A percentile compares a stretch with the other conserved stretches of the same genome.
phyloP scores from a whole-genome alignment of 768 basidiomycete genomes.

The Royoungia palumana region DNA sequence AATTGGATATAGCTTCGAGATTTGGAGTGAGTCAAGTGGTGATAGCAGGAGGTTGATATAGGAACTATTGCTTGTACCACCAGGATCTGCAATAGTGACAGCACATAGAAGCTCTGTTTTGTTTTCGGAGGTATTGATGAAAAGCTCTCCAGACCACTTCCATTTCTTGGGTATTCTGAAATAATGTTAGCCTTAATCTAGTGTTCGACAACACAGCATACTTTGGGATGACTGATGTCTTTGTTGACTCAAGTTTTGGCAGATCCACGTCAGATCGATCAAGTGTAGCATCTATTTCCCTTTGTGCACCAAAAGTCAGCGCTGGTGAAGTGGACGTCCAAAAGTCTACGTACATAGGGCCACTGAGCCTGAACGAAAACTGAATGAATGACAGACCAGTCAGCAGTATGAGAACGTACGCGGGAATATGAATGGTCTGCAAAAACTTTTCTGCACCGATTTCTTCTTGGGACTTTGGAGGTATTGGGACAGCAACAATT shows the following conservation, averaged over 20 bases:
- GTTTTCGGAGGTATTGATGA: constrained; percentile 36
- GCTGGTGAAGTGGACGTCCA: neutral
- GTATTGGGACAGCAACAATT: constrained; percentile 4
- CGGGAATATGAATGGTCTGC: constrained; percentile 23
- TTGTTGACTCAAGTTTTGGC: constrained; percentile 8
- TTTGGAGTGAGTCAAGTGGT: constrained; percentile 38
- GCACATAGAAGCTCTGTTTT: constrained; percentile 47
- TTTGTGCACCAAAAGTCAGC: constrained; percentile 3
- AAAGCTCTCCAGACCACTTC: constrained; percentile 62
- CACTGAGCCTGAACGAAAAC: constrained; percentile 17
- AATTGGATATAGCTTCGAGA: constrained; percentile 48
- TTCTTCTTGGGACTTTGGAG: constrained; percentile 20
- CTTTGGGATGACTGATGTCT: constrained; percentile 24
- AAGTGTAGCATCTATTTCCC: constrained; percentile 11
- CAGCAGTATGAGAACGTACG: constrained; percentile 13
- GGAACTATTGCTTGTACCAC: constrained; percentile 41
- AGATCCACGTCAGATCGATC: constrained; percentile 5
- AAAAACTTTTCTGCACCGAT: constrained; percentile 26
- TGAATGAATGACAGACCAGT: neutral
- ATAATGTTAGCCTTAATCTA: constrained; percentile 3
- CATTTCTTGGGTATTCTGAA: constrained; percentile 56
- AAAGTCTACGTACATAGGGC: constrained; percentile 23
- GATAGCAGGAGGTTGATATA: constrained; percentile 49
- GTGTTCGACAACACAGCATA: constrained; percentile 10
- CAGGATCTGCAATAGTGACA: constrained; percentile 44